Percentiles rank a stretch among this genome's conserved stretches.
Conservation (phyloP, 495 filamentous ascomycete genomes). For the Neurospora africana region DNA sequence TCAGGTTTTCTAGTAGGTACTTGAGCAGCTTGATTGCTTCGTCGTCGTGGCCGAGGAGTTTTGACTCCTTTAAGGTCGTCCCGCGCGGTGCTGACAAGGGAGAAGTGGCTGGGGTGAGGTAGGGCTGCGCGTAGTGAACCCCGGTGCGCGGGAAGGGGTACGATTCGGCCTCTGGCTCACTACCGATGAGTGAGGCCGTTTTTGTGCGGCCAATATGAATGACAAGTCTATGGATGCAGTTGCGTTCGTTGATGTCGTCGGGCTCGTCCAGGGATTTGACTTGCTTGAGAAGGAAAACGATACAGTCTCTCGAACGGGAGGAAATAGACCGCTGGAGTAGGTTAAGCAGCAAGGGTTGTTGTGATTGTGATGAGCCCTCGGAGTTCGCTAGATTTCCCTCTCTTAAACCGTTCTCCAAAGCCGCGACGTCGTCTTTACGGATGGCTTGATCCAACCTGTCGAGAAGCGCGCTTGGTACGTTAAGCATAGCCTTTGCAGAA, state of each 20-base stretch:
- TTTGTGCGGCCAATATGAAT: conserved; percentile 80
- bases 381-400: conserved; percentile 44
- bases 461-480: conserved; percentile 51
- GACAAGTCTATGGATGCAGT: conserved; percentile 83
- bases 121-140: conserved; percentile 51
- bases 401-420: conserved; percentile 47
- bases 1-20: conserved; percentile 61
- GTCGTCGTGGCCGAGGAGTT: conserved; percentile 56
- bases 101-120: conserved; percentile 57
- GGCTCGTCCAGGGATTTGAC: conserved; percentile 68
- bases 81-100: conserved; percentile 41
- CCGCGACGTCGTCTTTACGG: conserved; percentile 56
- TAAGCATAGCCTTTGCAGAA: conserved; percentile 59
- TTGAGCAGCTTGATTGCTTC: conserved; percentile 63
- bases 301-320: conserved; percentile 53
- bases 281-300: conserved; percentile 54
- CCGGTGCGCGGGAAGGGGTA: conserved; percentile 34
- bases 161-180: conserved; percentile 37
- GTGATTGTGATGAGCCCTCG: conserved; percentile 31
- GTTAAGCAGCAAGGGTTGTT: conserved; percentile 56
- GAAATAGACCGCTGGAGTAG: conserved; percentile 78
- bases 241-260: conserved; percentile 87
- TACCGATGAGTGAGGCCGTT: conserved; percentile 39
- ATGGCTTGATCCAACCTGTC: conserved; percentile 70
- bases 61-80: conserved; percentile 37